Conservation (phyloP, 2,329 filamentous ascomycete genomes). For the Verruconis gallopava region DNA sequence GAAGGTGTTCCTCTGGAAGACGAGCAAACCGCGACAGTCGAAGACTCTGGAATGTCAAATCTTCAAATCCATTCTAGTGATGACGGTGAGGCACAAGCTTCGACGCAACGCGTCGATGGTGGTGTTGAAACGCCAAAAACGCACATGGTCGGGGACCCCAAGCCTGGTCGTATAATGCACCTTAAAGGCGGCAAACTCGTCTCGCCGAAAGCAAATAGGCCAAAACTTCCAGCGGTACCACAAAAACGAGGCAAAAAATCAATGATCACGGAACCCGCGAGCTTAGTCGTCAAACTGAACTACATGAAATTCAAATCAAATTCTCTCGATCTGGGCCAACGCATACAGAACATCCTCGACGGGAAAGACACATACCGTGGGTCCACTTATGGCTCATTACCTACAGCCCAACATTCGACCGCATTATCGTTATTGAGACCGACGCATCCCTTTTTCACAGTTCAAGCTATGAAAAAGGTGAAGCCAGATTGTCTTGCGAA, state of each 20-base stretch:
- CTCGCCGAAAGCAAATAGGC: conserved; percentile 1
- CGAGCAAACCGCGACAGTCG: no score
- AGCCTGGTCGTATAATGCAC: conserved; percentile 2
- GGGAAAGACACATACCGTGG: no score
- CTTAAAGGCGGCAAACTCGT: conserved; percentile 5
- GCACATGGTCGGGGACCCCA: not conserved
- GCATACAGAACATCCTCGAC: conserved; percentile 4
- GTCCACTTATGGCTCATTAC: no score
- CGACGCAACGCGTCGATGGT: no score
- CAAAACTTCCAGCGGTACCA: not conserved
- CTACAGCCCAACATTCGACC: no score
- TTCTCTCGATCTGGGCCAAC: conserved; percentile 9
- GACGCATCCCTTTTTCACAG: conserved; percentile 58
- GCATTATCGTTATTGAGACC: no score
- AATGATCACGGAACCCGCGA: not conserved
- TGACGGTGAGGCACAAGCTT: no score
- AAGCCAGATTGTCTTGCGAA: not conserved
- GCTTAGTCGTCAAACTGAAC: not conserved
- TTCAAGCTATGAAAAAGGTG: conserved; percentile 22
- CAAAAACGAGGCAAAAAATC: not conserved
- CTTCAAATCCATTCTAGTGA: no score
- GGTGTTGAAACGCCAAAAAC: no score
- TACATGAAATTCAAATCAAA: conserved; percentile 1
- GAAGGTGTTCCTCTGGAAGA: no score
- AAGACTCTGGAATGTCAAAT: no score